A percentile compares a stretch with the other conserved stretches of the same genome.
These are phyloP conservation scores for Xylaria castorea DNA, from an alignment of 495 filamentous ascomycete genomes.

Conservation along the genomic window DNA sequence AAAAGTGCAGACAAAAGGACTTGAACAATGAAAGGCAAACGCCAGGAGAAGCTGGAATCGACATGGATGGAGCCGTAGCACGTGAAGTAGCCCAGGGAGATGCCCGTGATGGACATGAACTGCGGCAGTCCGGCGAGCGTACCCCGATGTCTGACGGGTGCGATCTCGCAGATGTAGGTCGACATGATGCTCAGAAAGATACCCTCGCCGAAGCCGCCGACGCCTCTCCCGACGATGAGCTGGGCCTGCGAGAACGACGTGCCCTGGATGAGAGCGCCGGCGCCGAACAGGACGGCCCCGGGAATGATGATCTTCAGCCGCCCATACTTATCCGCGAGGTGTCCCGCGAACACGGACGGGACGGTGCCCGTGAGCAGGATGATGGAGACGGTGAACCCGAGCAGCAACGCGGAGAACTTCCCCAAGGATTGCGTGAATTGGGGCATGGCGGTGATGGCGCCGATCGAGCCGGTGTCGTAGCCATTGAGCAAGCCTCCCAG, in stretches of 20 bases:
- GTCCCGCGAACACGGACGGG: constrained; percentile 67
- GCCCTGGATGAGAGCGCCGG: constrained; percentile 60
- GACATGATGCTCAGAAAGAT: constrained; percentile 63
- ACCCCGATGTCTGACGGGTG: constrained; percentile 59
- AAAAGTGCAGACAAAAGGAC: constrained; percentile 50
- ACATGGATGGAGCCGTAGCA: constrained; percentile 61
- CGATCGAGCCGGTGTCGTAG: constrained; percentile 69
- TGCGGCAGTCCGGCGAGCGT: constrained; percentile 61
- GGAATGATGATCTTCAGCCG: constrained; percentile 60
- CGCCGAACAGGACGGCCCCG: constrained; percentile 60
- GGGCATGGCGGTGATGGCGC: constrained; percentile 67
- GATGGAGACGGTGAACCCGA: constrained; percentile 67
- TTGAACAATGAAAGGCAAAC: constrained; percentile 59
- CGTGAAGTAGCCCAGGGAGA: constrained; percentile 65
- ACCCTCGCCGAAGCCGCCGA: constrained; percentile 67
- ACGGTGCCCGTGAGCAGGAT: constrained; percentile 68
- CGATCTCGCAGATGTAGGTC: constrained; percentile 69
- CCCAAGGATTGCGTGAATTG: constrained; percentile 60
- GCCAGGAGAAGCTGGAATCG: constrained; percentile 62
- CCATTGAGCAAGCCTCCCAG: constrained; percentile 43
- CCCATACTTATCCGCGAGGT: constrained; percentile 65
- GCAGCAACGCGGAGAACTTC: constrained; percentile 58
- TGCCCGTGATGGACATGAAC: constrained; percentile 57
- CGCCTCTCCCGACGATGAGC: constrained; percentile 60
- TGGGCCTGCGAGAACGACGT: constrained; percentile 54